Evolutionary conservation across 1,284 basidiomycete genomes (phyloP), one percentile per base, ranked within the genome.

Genomic region (Marasmius oreades): DNA sequence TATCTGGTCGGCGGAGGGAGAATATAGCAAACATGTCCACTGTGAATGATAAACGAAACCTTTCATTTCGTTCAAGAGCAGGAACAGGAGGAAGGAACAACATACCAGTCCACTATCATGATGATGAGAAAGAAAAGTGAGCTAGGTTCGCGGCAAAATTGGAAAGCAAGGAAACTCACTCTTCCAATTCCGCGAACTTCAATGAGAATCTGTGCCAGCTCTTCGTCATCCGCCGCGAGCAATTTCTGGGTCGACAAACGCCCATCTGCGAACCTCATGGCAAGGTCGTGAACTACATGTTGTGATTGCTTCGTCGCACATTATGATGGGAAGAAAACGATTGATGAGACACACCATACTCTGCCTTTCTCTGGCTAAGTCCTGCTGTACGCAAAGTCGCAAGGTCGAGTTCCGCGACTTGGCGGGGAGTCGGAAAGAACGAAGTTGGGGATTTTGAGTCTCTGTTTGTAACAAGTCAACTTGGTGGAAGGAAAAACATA

Each of bases 11-110:
- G 5, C 90, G 80, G 22, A 93, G 77, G 1, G 90, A 89, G 71
- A 95, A 95, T 58, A 95, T 91, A 11, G 90, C 82, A 67, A 95
- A 95, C 93, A 95, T 94, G 67, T 93, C 85, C 14, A 93, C 89
- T 77, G 24, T 56, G 26, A 42, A 31, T 37, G 45, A 44, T 47
- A 10, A 14, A 7, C 26, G n/a, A n/a, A n/a, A n/a, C n/a, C n/a
- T n/a, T n/a, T n/a, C n/a, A n/a, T n/a, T n/a, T n/a, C n/a, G n/a
- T n/a, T 6, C 20, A 5, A 24, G 24, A 43, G 39, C 18, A 28
- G 8, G 16, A 12, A 34, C 22, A 51, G 1, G 16, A 44, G n/a
- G n/a, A n/a, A n/a, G n/a, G n/a, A 43, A 44, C 11, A 6, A 53
- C 65, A 62, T 65, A 79, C 78, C 78, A 50, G 79, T 82, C 80